These are phyloP conservation scores for Akanthomyces muscarius DNA, from an alignment of 2,329 filamentous ascomycete species.

Conservation along the genomic window DNA sequence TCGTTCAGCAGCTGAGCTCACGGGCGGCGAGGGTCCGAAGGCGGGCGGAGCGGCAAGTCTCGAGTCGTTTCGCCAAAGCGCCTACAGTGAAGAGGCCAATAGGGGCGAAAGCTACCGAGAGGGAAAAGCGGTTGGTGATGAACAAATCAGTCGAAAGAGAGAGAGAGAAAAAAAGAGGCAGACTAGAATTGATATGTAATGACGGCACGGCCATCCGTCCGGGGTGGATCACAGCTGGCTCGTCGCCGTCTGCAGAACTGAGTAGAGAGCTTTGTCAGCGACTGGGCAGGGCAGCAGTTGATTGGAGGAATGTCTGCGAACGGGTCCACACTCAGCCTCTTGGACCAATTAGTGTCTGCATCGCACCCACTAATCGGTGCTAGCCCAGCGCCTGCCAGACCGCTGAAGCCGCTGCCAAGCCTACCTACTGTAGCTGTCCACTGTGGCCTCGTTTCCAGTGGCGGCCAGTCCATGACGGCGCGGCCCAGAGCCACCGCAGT, in stretches of 20 bases:
- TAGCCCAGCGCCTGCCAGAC: not conserved
- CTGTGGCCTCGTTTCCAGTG: not conserved
- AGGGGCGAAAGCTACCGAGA: not conserved
- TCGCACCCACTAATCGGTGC: not conserved
- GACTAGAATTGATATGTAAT: constrained; percentile 4
- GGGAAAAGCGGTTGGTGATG: not conserved
- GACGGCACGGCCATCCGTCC: not conserved
- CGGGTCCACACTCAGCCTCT: not conserved
- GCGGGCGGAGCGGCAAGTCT: not conserved
- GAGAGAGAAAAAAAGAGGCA: constrained; percentile 1
- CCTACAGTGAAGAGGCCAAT: not conserved
- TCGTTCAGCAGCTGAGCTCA: not conserved
- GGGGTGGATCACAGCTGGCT: constrained; percentile 9
- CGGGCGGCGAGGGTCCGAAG: constrained; percentile 11
- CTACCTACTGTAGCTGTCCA: not conserved
- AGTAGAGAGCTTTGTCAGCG: constrained; percentile 15
- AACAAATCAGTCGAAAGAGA: not conserved
- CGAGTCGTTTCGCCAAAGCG: not conserved
- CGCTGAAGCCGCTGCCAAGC: not conserved
- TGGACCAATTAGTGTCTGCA: not conserved
- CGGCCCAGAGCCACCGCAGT: not conserved
- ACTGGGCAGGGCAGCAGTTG: not conserved
- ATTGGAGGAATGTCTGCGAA: not conserved
- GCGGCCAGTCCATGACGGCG: not conserved
- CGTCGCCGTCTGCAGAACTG: not conserved